A percentile compares a stretch with the other conserved stretches of the same genome.
These are phyloP conservation scores for Pseudocercospora ulei DNA, from an alignment of 2,329 filamentous ascomycete genomes.

Conservation along the genomic window DNA sequence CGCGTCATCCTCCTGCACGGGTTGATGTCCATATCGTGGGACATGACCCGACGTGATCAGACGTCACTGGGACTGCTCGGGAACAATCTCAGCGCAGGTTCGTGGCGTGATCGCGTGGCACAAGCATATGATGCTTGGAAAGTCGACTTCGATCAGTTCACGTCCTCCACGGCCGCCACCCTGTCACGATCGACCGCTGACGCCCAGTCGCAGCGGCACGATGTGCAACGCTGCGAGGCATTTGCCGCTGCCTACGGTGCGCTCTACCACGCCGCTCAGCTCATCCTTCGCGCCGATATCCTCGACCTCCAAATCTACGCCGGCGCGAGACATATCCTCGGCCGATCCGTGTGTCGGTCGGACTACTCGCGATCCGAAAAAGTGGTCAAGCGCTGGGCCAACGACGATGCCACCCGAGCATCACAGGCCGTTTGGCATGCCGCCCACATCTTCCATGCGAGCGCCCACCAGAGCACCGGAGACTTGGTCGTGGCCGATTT, in stretches of 20 bases:
- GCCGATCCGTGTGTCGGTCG: conserved; percentile 44
- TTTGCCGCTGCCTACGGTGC: conserved; percentile 46
- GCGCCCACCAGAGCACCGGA: conserved; percentile 43
- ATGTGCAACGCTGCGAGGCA: conserved; percentile 38
- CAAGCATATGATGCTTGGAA: conserved; percentile 51
- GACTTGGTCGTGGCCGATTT: conserved; percentile 45
- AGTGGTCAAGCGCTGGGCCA: conserved; percentile 46
- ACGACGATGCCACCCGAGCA: conserved; percentile 31
- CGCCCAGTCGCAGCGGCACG: background rate
- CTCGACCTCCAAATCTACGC: conserved; percentile 55
- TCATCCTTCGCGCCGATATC: conserved; percentile 50
- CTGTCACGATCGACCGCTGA: conserved; percentile 14
- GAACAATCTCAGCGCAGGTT: conserved; percentile 3
- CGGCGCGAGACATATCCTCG: conserved; percentile 51
- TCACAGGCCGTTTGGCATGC: conserved; percentile 47
- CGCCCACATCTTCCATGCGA: conserved; percentile 42
- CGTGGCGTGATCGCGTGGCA: conserved; percentile 46
- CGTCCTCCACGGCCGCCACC: conserved; percentile 27
- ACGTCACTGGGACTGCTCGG: conserved; percentile 44
- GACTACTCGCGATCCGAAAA: conserved; percentile 47
- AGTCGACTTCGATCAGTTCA: conserved; percentile 48
- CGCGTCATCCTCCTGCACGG: conserved; percentile 50
- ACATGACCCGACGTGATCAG: conserved; percentile 53
- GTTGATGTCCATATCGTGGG: conserved; percentile 54
- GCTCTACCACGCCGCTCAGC: conserved; percentile 51